Evolutionary conservation across 2,329 filamentous ascomycete genomes (phyloP), one percentile per base, ranked within the genome.

Genomic region (Cordyceps pruinosa): DNA sequence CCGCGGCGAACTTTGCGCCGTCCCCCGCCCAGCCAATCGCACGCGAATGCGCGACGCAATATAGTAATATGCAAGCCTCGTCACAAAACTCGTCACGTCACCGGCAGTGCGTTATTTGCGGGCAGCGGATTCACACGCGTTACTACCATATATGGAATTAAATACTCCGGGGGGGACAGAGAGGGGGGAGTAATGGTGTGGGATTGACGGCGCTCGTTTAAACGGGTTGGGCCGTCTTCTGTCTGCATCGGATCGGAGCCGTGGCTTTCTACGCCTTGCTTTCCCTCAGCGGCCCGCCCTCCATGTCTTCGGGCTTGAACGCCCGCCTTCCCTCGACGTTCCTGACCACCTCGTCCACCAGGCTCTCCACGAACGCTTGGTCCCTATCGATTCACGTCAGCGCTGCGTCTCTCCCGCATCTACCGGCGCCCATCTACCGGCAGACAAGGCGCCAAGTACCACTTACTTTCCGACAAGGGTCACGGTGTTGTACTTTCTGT

Each of bases 401-500:
- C 42, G 8, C 17, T 21, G 32, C 23, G 17, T 13, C 15, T 17
- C 1, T 4, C 15, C 32, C 15, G 35, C 15, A 37, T 9, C n/a
- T n/a, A n/a, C n/a, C n/a, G n/a, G n/a, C n/a, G n/a, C n/a, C 4
- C 15, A 42, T 37, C 49, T 34, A 23, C 19, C 35, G 35, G 8
- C 9, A 34, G 15, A 12, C 34, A 23, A 28, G 3, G 7, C 28
- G 26, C 5, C 23, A 37, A 8, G 28, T 42, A 45, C n/a, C 23
- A 68, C 73, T 64, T 66, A 82, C 77, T 73, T 76, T 63, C 84
- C 83, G 21, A 97, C 92, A 54, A 99, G 76, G 12, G 93, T 97
- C 48, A 97, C 90, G 0, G 91, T 94, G 72, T 97, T 97, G 61
- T 80, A 80, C 66, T 84, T 84, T 78, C 90, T 93, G 5, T 88